Evolutionary conservation across 495 filamentous ascomycete genomes (phyloP).

Genomic region (Acidiella bohemica): DNA sequence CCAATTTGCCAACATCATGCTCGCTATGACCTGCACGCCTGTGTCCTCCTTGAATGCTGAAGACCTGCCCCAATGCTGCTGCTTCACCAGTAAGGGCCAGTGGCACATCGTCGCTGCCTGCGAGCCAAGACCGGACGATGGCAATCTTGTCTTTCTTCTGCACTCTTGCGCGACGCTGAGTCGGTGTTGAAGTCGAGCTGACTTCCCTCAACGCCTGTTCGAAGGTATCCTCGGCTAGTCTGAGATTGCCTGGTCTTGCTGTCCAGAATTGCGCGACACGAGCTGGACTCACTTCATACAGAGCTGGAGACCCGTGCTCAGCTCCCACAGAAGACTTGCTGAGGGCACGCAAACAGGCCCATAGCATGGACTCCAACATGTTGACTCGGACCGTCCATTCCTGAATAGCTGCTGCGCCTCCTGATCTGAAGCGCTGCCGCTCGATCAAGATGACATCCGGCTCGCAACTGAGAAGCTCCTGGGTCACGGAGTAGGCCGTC

Average conservation of each 20-base stretch:
- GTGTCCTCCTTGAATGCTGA: slow-evolving; percentile 7
- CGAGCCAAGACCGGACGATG: slow-evolving; percentile 41
- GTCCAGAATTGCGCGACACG: slow-evolving; percentile 28
- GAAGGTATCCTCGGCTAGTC: neutral
- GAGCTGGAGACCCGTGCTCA: no score
- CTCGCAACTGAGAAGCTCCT: slow-evolving; percentile 32
- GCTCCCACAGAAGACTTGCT: neutral
- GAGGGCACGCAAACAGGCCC: slow-evolving; percentile 56
- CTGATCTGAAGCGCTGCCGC: slow-evolving; percentile 71
- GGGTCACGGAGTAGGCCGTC: slow-evolving; percentile 50
- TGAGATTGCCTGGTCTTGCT: neutral
- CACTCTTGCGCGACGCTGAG: slow-evolving; percentile 11
- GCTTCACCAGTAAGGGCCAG: slow-evolving; percentile 7
- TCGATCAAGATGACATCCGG: slow-evolving; percentile 77
- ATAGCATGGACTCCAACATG: slow-evolving; percentile 77
- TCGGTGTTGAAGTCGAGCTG: no score
- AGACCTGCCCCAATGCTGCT: slow-evolving; percentile 5
- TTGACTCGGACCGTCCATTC: slow-evolving; percentile 91
- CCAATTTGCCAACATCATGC: slow-evolving; percentile 48
- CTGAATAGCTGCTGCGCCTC: slow-evolving; percentile 47
- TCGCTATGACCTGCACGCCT: slow-evolving; percentile 22
- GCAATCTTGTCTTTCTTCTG: slow-evolving; percentile 53
- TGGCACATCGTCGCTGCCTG: neutral
- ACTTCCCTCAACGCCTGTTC: neutral
- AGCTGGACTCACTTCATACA: slow-evolving; percentile 21